Percentiles rank a stretch among this genome's conserved stretches.
These are phyloP conservation scores for Fallopia convolvulus DNA, from an alignment of 148 eudicot genomes.

Conservation along the genomic window DNA sequence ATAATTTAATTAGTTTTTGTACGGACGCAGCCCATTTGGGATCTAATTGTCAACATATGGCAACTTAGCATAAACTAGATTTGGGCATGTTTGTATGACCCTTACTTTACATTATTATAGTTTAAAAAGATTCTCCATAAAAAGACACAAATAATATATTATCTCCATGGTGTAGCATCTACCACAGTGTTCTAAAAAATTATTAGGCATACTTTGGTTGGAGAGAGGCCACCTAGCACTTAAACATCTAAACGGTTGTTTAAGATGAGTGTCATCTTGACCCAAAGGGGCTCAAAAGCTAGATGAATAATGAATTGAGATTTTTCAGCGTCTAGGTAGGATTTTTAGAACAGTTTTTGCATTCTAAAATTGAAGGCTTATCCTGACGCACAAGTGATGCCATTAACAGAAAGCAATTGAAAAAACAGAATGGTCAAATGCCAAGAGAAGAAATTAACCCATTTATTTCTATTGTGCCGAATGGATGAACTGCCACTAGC, in stretches of 20 bases:
- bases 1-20: too few species aligned
- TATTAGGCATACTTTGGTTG: too few species aligned
- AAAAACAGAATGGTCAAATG: background rate
- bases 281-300: too few species aligned
- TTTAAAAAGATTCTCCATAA: background rate
- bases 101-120: too few species aligned
- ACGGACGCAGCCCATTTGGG: too few species aligned
- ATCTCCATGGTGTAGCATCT: background rate
- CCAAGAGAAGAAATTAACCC: background rate
- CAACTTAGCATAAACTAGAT: background rate
- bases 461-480: background rate
- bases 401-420: background rate
- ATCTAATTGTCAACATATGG: background rate
- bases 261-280: too few species aligned
- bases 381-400: background rate
- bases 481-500: background rate
- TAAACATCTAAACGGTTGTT: too few species aligned
- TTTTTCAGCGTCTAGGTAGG: too few species aligned
- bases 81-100: background rate
- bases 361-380: background rate
- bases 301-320: too few species aligned
- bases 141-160: background rate
- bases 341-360: too few species aligned
- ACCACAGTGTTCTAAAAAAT: too few species aligned
- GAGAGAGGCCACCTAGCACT: too few species aligned